phyloP scores from a whole-genome alignment of 75 land plant species.

The Cunninghamia lanceolata region DNA sequence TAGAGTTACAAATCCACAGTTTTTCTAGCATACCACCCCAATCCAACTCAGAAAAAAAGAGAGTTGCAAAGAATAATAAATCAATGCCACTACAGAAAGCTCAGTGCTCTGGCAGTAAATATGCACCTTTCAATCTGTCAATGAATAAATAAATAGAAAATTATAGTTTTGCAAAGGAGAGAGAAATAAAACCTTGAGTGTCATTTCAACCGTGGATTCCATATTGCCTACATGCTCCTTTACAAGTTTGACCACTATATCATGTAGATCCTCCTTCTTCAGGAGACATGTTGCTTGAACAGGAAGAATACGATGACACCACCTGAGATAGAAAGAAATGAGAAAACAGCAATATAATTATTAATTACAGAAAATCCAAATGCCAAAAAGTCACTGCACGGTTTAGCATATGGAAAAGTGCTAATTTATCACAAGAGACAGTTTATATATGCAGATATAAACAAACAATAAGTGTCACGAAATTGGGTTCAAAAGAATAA shows the following conservation, averaged over 20 bases:
- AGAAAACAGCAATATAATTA: neutral
- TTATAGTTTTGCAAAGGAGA: neutral
- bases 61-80: neutral
- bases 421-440: neutral
- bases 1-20: neutral
- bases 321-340: conserved; percentile 35
- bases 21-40: neutral
- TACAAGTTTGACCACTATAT: conserved; percentile 50
- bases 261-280: conserved; percentile 46
- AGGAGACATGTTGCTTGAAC: conserved; percentile 79
- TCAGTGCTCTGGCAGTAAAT: neutral
- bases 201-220: conserved; percentile 19
- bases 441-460: neutral
- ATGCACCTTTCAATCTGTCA: neutral
- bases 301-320: conserved; percentile 90
- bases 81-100: neutral
- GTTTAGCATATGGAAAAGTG: neutral
- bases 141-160: neutral
- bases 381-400: neutral
- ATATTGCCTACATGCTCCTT: conserved; percentile 30
- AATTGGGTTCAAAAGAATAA: neutral
- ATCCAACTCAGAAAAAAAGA: neutral
- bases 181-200: conserved; percentile 38
- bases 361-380: neutral
- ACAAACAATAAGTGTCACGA: neutral